These are phyloP conservation scores for Leccinum barrowsii DNA, from an alignment of 768 basidiomycete genomes.

Conservation along the genomic window DNA sequence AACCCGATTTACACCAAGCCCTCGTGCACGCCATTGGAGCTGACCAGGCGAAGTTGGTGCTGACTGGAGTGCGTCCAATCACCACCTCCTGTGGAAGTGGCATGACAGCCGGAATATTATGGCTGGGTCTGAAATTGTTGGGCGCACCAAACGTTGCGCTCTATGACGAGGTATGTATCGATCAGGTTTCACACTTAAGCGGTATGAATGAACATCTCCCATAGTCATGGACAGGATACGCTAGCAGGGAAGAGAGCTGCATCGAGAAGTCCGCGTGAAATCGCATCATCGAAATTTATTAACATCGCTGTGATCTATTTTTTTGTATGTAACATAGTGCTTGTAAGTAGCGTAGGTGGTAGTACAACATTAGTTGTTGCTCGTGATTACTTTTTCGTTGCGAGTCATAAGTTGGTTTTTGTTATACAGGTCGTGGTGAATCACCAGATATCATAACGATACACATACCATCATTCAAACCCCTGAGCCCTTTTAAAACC, in stretches of 20 bases:
- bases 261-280: constrained; percentile 51
- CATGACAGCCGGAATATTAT: constrained; percentile 95
- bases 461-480: constrained; percentile 21
- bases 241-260: constrained; percentile 65
- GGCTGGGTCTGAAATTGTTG: constrained; percentile 83
- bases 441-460: constrained; percentile 13
- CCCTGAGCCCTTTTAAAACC: constrained; percentile 4
- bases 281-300: constrained; percentile 5
- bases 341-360: constrained; percentile 23
- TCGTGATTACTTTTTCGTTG: constrained; percentile 13
- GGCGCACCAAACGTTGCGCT: constrained; percentile 61
- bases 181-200: constrained; percentile 8
- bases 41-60: constrained; percentile 50
- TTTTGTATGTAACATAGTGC: constrained; percentile 6
- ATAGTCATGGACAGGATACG: constrained; percentile 96
- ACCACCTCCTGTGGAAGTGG: constrained; percentile 90
- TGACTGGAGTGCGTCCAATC: constrained; percentile 58
- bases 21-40: constrained; percentile 63
- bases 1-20: constrained; percentile 53
- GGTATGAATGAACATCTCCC: constrained; percentile 14
- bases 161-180: constrained; percentile 83
- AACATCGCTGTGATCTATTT: constrained; percentile 6
- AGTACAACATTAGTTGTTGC: constrained; percentile 28
- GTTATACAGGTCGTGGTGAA: constrained; percentile 13
- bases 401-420: constrained; percentile 11